phyloP scores from a whole-genome alignment of 768 basidiomycete species.

The Boletus rubescentipes region DNA sequence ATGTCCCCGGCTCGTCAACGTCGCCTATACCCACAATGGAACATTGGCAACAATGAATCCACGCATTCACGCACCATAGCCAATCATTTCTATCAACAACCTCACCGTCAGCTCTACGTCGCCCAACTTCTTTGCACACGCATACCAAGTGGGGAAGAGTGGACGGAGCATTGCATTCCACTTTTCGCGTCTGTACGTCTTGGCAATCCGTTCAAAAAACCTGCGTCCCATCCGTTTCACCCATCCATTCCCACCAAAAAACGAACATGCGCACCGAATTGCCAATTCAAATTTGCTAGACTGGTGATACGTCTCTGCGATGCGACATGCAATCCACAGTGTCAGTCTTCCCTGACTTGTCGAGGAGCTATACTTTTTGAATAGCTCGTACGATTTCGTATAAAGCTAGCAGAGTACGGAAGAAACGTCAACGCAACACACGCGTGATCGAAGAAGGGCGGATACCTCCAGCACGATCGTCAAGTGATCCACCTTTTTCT shows the following conservation, averaged over 20 bases:
- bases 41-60: neutral
- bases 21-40: constrained; percentile 31
- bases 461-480: constrained; percentile 78
- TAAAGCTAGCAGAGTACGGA: constrained; percentile 57
- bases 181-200: constrained; percentile 80
- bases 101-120: constrained; percentile 75
- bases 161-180: constrained; percentile 77
- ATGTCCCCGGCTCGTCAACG: constrained; percentile 45
- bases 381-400: constrained; percentile 90
- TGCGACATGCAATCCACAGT: constrained; percentile 87
- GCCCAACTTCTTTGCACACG: constrained; percentile 75
- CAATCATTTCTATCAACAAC: constrained; percentile 81
- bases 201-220: constrained; percentile 91
- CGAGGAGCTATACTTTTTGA: constrained; percentile 69
- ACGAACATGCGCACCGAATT: constrained; percentile 54
- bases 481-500: constrained; percentile 90
- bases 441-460: neutral
- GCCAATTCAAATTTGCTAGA: constrained; percentile 86
- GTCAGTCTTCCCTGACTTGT: constrained; percentile 75
- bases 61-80: constrained; percentile 52
- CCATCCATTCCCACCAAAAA: neutral
- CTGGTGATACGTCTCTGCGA: constrained; percentile 82
- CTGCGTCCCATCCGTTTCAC: constrained; percentile 35
- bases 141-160: constrained; percentile 77
- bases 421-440: neutral